Conservation (phyloP, 2,329 filamentous ascomycete genomes). For the Aspergillus puulaauensis region DNA sequence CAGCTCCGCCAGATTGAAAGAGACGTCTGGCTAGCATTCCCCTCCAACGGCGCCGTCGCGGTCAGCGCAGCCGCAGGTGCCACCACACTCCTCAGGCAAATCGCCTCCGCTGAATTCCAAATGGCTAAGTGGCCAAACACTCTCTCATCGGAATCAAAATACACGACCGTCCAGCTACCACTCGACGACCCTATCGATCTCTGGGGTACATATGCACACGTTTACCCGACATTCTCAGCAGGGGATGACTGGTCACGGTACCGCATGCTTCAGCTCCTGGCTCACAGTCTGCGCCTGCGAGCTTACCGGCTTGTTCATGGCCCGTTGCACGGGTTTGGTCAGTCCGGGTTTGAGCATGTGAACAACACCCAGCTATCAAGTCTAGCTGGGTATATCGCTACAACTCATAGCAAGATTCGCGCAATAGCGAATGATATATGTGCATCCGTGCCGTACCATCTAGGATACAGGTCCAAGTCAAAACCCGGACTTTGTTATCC, state of each 20-base stretch:
- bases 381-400: neutral
- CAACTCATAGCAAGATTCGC: neutral
- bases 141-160: neutral
- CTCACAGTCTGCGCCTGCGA: conserved; percentile 4
- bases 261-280: conserved; percentile 4
- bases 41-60: neutral
- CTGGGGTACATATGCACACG: neutral
- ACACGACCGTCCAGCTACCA: conserved; percentile 2
- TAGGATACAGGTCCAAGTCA: neutral
- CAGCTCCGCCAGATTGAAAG: neutral
- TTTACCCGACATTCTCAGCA: conserved; percentile 1
- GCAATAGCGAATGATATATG: conserved; percentile 1
- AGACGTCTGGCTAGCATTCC: neutral
- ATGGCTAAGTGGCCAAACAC: conserved; percentile 1
- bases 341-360: neutral
- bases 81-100: neutral
- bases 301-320: neutral
- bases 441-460: conserved; percentile 7
- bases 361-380: neutral
- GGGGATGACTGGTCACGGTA: conserved; percentile 8
- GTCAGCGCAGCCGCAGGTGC: neutral
- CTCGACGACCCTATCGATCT: neutral
- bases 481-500: neutral
- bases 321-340: neutral
- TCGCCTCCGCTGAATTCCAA: neutral